A percentile compares a stretch with the other conserved stretches of the same genome.
Evolutionary conservation across 768 basidiomycete genomes (phyloP).

Genomic region (Rhodotorula taiwanensis): DNA sequence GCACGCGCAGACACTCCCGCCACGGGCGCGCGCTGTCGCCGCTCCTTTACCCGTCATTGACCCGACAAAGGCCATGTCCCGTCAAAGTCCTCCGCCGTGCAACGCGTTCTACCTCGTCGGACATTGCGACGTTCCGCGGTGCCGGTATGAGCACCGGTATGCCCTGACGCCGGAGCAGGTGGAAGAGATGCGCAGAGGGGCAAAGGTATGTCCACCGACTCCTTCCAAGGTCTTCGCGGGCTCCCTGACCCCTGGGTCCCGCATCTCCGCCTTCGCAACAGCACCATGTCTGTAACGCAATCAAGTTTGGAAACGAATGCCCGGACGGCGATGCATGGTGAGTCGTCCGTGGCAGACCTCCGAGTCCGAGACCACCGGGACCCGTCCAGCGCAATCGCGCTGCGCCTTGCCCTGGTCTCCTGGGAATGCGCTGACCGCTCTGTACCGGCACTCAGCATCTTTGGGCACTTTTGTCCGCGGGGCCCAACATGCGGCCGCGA

Average conservation of each 20-base stretch:
- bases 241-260: no score
- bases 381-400: no score
- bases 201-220: no score
- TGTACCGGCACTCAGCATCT: background rate
- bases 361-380: background rate
- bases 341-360: no score
- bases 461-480: slow-evolving; percentile 28
- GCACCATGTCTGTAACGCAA: slow-evolving; percentile 33
- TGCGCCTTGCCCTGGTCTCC: no score
- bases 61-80: slow-evolving; percentile 23
- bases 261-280: background rate
- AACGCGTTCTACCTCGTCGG: slow-evolving; percentile 28
- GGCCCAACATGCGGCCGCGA: slow-evolving; percentile 27
- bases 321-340: slow-evolving; percentile 22
- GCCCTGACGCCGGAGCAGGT: slow-evolving; percentile 20
- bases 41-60: slow-evolving; percentile 6
- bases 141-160: slow-evolving; percentile 31
- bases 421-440: no score
- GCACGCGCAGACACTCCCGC: no score
- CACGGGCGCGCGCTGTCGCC: background rate
- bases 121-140: slow-evolving; percentile 27
- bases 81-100: slow-evolving; percentile 31
- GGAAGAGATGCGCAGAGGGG: slow-evolving; percentile 30
- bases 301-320: slow-evolving; percentile 26
- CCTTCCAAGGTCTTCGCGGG: no score